A percentile compares a stretch with the other conserved stretches of the same genome.
These are phyloP conservation scores for Tetracladium maxilliforme DNA, from an alignment of 2,329 filamentous ascomycete genomes.

Conservation along the genomic window DNA sequence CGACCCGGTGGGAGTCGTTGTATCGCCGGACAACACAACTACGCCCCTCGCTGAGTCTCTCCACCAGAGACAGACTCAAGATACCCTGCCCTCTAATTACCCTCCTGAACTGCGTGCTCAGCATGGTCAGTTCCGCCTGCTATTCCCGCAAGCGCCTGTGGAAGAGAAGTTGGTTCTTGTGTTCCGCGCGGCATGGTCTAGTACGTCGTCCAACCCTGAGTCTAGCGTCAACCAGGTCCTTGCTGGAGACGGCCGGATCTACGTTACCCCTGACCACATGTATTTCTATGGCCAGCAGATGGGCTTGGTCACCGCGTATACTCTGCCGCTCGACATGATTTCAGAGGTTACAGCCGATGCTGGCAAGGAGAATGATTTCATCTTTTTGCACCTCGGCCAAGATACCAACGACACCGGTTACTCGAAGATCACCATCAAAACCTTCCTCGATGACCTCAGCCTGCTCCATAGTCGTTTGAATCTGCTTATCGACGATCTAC, in stretches of 20 bases:
- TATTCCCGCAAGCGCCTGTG: slow-evolving; percentile 69
- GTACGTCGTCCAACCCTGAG: no score
- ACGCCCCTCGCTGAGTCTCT: no score
- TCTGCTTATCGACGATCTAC: slow-evolving; percentile 67
- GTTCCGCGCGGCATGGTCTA: slow-evolving; percentile 82
- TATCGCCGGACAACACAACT: no score
- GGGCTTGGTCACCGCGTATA: slow-evolving; percentile 74
- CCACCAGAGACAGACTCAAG: slow-evolving; percentile 4
- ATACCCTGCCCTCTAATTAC: slow-evolving; percentile 58
- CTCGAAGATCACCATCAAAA: slow-evolving; percentile 66
- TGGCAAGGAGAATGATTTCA: slow-evolving; percentile 82
- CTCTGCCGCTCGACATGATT: slow-evolving; percentile 60
- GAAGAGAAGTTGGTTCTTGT: slow-evolving; percentile 81
- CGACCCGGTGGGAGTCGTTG: no score
- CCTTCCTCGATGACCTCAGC: slow-evolving; percentile 76
- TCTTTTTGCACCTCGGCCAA: slow-evolving; percentile 59
- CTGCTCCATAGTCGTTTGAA: slow-evolving; percentile 76
- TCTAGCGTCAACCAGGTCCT: no score
- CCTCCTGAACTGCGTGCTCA: slow-evolving; percentile 72
- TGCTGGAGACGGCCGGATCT: no score
- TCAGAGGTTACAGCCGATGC: slow-evolving; percentile 81
- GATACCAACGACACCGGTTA: slow-evolving; percentile 8
- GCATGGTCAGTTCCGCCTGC: slow-evolving; percentile 80
- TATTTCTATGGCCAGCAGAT: slow-evolving; percentile 97
- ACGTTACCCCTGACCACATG: slow-evolving; percentile 73